Conservation (phyloP, 2,329 filamentous ascomycete species). For the Fusarium temperatum region DNA sequence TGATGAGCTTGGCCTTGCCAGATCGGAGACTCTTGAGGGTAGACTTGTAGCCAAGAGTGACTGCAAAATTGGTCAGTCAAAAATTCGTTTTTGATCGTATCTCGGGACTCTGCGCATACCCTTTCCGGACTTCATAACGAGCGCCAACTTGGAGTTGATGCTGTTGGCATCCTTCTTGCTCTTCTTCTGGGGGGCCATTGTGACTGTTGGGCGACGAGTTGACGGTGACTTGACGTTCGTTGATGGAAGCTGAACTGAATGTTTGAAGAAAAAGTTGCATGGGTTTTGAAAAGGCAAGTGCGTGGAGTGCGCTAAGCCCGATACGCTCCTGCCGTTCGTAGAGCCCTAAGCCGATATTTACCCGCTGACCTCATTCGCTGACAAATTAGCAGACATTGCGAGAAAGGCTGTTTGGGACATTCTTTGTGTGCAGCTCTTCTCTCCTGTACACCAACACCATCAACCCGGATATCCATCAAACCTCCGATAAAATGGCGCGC, state of each 20-base stretch:
- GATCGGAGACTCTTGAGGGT: conserved; percentile 85
- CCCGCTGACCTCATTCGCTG: not conserved
- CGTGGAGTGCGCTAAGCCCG: not conserved
- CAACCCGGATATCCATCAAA: conserved; percentile 51
- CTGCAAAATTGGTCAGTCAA: conserved; percentile 39
- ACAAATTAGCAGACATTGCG: not conserved
- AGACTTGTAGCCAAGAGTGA: conserved; percentile 55
- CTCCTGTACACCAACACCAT: conserved; percentile 46
- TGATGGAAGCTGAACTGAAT: conserved; percentile 31
- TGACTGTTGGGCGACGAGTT: conserved; percentile 54
- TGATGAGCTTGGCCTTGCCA: conserved; percentile 98
- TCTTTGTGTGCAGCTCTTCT: conserved; percentile 23
- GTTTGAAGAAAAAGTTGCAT: conserved; percentile 32
- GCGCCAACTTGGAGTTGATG: conserved; percentile 68
- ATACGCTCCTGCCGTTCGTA: not conserved
- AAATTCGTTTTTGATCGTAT: not conserved
- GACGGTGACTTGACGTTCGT: conserved; percentile 46
- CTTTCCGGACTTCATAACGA: conserved; percentile 74
- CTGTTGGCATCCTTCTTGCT: conserved; percentile 85
- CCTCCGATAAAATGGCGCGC: conserved; percentile 94
- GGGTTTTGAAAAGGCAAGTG: not conserved
- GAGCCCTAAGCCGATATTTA: not conserved
- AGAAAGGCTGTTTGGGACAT: not conserved
- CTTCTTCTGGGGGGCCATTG: conserved; percentile 78
- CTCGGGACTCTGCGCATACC: conserved; percentile 63